Evolutionary conservation across 306 rosid species (phyloP).

Genomic region (Alnus glutinosa): DNA sequence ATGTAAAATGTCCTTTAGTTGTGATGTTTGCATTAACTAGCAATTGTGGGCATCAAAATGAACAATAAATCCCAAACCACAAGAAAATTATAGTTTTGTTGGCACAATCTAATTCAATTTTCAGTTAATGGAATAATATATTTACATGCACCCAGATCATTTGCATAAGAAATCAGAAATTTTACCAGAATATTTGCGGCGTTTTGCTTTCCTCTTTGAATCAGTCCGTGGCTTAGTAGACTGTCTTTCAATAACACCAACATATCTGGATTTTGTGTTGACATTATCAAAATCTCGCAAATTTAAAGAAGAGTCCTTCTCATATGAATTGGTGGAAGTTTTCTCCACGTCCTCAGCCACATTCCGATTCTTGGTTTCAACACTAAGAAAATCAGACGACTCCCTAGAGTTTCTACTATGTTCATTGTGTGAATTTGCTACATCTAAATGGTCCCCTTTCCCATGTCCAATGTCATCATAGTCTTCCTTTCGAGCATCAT

Average conservation of each 20-base stretch:
- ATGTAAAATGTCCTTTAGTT: neutral
- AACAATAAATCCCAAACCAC: neutral
- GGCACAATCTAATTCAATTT: neutral
- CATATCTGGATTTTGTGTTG: constrained; percentile 48
- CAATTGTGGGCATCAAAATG: neutral
- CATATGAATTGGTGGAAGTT: constrained; percentile 26
- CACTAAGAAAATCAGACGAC: constrained; percentile 38
- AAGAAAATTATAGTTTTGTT: neutral
- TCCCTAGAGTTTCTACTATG: constrained; percentile 43
- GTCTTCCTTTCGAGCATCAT: constrained; percentile 55
- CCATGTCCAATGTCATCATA: constrained; percentile 39
- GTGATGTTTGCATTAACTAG: neutral
- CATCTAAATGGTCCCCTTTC: constrained; percentile 38
- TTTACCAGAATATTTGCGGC: constrained; percentile 70
- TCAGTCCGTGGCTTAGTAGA: constrained; percentile 48
- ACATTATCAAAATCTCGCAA: constrained; percentile 31
- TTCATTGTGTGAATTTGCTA: constrained; percentile 33
- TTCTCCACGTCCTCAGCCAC: constrained; percentile 42
- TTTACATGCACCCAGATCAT: constrained; percentile 8
- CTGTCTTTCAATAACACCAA: constrained; percentile 29
- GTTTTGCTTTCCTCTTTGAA: constrained; percentile 67
- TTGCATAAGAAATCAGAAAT: constrained; percentile 16
- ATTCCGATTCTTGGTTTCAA: constrained; percentile 32
- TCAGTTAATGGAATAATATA: constrained; percentile 8
- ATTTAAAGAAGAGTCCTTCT: constrained; percentile 32